Base-by-base conservation (phyloP, 345 rosid species). In the Salix caprea region DNA sequence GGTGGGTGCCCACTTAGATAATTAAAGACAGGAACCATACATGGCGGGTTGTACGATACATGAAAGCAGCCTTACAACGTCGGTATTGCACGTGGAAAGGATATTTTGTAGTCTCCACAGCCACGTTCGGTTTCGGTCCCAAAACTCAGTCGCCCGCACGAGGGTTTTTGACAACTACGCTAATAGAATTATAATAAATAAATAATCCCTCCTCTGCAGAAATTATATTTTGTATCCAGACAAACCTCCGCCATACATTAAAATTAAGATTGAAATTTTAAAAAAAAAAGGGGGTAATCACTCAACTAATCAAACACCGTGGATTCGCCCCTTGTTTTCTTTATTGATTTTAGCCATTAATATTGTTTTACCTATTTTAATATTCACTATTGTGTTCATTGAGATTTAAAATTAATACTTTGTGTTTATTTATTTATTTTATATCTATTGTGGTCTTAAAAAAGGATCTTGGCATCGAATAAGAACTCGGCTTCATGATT, bases 111-210 rank as follows among this genome's bases (percentile, higher is more conserved):
- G 36, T 26, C 70, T 77, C 65, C 24, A n/a, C 34, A 26, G 80
- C 80, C 80, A 61, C 79, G 21, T 52, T 13, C 15, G 71, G 34
- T 1, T 4, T 14, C n/a, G 24, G 15, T 40, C 12, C 46, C 13
- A 34, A 56, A 56, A 30, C 69, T 72, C 77, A 67, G 73, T 67
- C 77, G 46, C 68, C 77, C 77, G 69, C 81, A 73, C 73, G 77
- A 73, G 62, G 39, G 23, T 72, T 73, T 65, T 16, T 58, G 60
- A 28, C 14, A 37, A 5, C 26, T 32, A 10, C 2, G 40, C 37
- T 64, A 16, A 18, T 13, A 34, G 5, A 2, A 67, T 34, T 67
- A 6, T 34, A 34, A 37, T 14, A 39, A 1, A 39, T 39, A 19
- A 54, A 54, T 54, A 7, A 54, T 21, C 4, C 24, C 61, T 54